Evolutionary conservation across 192 early-diverging fungal species (phyloP).

Genomic region (Backusella liffmaniae): DNA sequence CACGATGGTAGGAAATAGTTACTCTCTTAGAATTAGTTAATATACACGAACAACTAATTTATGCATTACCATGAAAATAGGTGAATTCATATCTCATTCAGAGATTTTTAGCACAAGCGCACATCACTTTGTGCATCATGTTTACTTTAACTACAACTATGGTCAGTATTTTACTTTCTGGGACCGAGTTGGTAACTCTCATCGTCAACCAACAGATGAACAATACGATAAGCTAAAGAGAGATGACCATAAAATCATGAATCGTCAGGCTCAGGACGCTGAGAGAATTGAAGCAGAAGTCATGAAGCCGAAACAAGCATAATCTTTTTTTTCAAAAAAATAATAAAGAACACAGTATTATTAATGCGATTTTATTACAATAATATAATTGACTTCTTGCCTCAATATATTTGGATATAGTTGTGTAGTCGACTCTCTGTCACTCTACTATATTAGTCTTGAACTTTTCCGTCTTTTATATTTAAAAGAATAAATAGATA

Average conservation of each 20-base stretch:
- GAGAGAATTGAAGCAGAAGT: constrained; percentile 49
- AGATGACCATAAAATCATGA: constrained; percentile 60
- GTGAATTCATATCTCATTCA: constrained; percentile 70
- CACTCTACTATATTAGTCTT: too few relatives aligned
- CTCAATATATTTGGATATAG: too few relatives aligned
- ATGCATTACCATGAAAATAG: constrained; percentile 13
- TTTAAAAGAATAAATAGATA: too few relatives aligned
- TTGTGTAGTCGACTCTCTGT: too few relatives aligned
- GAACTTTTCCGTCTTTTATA: too few relatives aligned
- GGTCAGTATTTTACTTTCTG: constrained; percentile 97
- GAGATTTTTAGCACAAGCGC: constrained; percentile 82
- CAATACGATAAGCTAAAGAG: constrained; percentile 59
- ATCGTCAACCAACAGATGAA: constrained; percentile 65
- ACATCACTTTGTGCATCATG: constrained; percentile 94
- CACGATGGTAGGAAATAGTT: constrained; percentile 72
- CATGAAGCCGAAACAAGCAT: background rate
- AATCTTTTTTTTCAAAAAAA: background rate
- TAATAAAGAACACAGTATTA: too few relatives aligned
- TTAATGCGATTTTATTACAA: too few relatives aligned
- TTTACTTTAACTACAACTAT: constrained; percentile 99
- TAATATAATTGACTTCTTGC: too few relatives aligned
- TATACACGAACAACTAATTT: background rate
- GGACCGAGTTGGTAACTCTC: constrained; percentile 70
- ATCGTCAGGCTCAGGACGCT: constrained; percentile 61
- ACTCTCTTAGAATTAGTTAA: background rate